phyloP scores from a whole-genome alignment of 139 green algal genomes.

The Diplosphaera chodatii region DNA sequence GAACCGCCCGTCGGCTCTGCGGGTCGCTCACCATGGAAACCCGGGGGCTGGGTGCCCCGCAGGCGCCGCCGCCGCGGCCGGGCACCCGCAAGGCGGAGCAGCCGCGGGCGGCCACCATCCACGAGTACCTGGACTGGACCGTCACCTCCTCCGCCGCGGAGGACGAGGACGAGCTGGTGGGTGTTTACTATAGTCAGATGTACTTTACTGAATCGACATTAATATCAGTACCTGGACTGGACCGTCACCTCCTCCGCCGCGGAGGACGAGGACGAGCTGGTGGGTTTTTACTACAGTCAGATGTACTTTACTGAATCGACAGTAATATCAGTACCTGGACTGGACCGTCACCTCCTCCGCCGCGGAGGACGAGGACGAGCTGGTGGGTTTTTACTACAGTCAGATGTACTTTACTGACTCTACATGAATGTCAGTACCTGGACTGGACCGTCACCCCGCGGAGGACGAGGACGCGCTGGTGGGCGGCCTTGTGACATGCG shows the following conservation, averaged over 20 bases:
- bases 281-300: constrained; percentile 8
- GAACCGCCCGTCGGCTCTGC: too few relatives aligned
- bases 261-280: constrained; percentile 53
- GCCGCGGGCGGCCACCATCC: constrained; percentile 78
- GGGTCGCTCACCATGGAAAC: too few relatives aligned
- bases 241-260: constrained; percentile 73
- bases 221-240: constrained; percentile 96
- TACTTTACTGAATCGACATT: too few relatives aligned
- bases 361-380: constrained; percentile 50
- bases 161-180: constrained; percentile 55
- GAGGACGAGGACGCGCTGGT: constrained; percentile 57
- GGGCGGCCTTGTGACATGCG: too few relatives aligned
- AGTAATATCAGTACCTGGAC: constrained; percentile 94
- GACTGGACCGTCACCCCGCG: constrained; percentile 86
- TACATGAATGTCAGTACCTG: too few relatives aligned
- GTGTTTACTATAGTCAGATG: too few relatives aligned
- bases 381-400: constrained; percentile 29
- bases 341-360: constrained; percentile 83
- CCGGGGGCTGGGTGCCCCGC: too few relatives aligned
- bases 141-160: constrained; percentile 63
- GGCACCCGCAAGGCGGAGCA: constrained; percentile 57
- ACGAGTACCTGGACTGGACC: constrained; percentile 95
- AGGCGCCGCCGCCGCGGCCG: constrained; percentile 33
- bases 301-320: too few relatives aligned
- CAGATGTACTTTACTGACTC: too few relatives aligned